Percentiles rank a stretch among this genome's conserved stretches.
Evolutionary conservation across 1,139 yeast genomes (phyloP).

Genomic region (Suhomyces maxii): DNA sequence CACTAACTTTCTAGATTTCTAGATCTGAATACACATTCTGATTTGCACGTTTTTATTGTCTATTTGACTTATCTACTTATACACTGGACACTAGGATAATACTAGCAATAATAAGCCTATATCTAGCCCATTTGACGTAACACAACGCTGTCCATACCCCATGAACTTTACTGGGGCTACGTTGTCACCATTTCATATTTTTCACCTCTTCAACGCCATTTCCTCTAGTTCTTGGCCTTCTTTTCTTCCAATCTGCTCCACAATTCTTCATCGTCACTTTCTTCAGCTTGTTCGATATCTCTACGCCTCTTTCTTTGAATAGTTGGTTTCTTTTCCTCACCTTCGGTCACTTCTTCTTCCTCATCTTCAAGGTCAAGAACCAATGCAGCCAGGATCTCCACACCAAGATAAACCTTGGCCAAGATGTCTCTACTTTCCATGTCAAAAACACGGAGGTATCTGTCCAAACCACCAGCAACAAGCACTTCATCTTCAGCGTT

Average conservation of each 20-base stretch:
- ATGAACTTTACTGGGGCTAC: too few relatives aligned
- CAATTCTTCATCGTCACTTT: constrained; percentile 38
- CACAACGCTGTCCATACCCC: too few relatives aligned
- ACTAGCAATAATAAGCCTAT: too few relatives aligned
- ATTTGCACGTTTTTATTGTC: too few relatives aligned
- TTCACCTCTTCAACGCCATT: neutral
- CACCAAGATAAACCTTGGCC: constrained; percentile 74
- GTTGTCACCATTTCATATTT: too few relatives aligned
- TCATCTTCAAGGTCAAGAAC: constrained; percentile 48
- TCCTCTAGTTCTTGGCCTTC: constrained; percentile 25
- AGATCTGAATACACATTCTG: too few relatives aligned
- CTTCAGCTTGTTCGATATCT: constrained; percentile 28
- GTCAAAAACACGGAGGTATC: constrained; percentile 79
- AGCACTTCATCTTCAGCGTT: constrained; percentile 31
- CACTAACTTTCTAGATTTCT: too few relatives aligned
- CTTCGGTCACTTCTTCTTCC: constrained; percentile 16
- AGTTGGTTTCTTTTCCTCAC: constrained; percentile 14
- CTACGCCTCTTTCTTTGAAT: constrained; percentile 18
- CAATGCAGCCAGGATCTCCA: constrained; percentile 62
- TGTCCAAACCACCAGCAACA: constrained; percentile 78
- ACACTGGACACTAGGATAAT: too few relatives aligned
- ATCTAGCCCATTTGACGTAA: too few relatives aligned
- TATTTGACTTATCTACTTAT: too few relatives aligned
- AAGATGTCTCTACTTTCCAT: constrained; percentile 54
- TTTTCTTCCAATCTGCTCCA: constrained; percentile 39